Percentiles rank a stretch among this genome's conserved stretches.
These are phyloP conservation scores for Macadamia integrifolia DNA, from an alignment of 164 flowering plant species.

Conservation along the genomic window DNA sequence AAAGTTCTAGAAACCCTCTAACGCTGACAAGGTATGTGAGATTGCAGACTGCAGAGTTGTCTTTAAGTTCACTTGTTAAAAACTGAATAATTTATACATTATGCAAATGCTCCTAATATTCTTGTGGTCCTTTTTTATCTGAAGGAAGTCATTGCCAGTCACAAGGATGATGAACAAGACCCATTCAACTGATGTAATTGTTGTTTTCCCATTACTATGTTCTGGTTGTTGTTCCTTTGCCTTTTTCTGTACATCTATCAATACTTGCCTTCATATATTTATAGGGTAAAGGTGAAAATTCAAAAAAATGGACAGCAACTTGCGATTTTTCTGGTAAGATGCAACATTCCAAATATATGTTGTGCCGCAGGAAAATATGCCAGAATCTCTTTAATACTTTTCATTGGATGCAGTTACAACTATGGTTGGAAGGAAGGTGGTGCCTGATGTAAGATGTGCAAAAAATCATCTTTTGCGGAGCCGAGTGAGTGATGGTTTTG, in stretches of 20 bases:
- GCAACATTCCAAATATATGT: too few relatives aligned
- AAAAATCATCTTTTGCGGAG: conserved; percentile 26
- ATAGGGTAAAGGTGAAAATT: conserved; percentile 24
- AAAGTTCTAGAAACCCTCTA: conserved; percentile 14
- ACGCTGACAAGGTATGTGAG: conserved; percentile 26
- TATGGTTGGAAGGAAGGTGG: conserved; percentile 27
- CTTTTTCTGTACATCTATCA: background rate
- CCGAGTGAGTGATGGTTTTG: conserved; percentile 45
- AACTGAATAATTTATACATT: background rate
- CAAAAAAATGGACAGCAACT: too few relatives aligned
- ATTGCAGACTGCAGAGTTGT: background rate
- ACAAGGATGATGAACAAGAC: conserved; percentile 19
- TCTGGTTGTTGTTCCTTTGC: background rate
- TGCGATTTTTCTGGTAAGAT: too few relatives aligned
- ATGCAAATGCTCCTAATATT: background rate
- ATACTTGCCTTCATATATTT: conserved; percentile 1
- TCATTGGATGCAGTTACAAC: conserved; percentile 34
- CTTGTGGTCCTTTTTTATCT: background rate
- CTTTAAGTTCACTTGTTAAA: background rate
- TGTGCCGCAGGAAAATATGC: too few relatives aligned
- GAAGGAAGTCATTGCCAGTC: conserved; percentile 25
- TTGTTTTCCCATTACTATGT: background rate
- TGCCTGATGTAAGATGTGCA: conserved; percentile 22
- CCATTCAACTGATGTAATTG: conserved; percentile 15
- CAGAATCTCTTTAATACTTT: background rate